Percentiles rank a stretch among this genome's conserved stretches.
Evolutionary conservation across 768 basidiomycete genomes (phyloP).

Genomic region (Trametes villosa): DNA sequence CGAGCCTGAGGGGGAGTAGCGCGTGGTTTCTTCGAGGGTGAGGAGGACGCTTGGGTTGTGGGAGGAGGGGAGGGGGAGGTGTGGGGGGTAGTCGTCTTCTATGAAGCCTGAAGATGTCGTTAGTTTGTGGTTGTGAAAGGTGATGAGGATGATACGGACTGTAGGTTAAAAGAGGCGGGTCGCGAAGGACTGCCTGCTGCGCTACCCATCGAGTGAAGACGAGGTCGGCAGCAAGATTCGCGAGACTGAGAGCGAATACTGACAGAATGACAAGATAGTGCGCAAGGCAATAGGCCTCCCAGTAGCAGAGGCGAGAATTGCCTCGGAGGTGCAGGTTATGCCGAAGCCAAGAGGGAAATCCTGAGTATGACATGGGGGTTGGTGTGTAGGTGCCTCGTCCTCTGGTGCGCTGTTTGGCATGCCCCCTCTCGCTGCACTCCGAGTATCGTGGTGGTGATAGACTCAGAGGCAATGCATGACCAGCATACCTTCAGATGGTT

Average conservation of each 20-base stretch:
- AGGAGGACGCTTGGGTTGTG: slow-evolving; percentile 13
- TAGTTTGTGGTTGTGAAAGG: neutral
- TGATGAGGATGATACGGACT: neutral
- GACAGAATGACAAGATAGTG: no score
- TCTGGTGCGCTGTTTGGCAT: no score
- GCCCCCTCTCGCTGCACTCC: no score
- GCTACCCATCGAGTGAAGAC: neutral
- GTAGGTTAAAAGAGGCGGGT: neutral
- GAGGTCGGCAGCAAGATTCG: neutral
- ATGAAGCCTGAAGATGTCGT: slow-evolving; percentile 9
- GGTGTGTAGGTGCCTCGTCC: no score
- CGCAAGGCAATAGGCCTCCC: no score
- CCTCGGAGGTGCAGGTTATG: no score
- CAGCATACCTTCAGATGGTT: no score
- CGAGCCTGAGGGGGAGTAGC: slow-evolving; percentile 33
- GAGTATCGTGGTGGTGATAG: no score
- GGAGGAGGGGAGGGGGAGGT: slow-evolving; percentile 19
- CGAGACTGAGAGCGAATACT: neutral
- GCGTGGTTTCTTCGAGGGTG: slow-evolving; percentile 38
- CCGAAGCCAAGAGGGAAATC: no score
- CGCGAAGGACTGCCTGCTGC: neutral
- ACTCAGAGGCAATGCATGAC: no score
- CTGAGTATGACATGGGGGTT: no score
- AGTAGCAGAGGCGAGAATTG: no score
- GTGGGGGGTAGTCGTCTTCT: slow-evolving; percentile 22